These are phyloP conservation scores for Hypoxylon sp. DNA, from an alignment of 2,329 filamentous ascomycete genomes.

Conservation along the genomic window DNA sequence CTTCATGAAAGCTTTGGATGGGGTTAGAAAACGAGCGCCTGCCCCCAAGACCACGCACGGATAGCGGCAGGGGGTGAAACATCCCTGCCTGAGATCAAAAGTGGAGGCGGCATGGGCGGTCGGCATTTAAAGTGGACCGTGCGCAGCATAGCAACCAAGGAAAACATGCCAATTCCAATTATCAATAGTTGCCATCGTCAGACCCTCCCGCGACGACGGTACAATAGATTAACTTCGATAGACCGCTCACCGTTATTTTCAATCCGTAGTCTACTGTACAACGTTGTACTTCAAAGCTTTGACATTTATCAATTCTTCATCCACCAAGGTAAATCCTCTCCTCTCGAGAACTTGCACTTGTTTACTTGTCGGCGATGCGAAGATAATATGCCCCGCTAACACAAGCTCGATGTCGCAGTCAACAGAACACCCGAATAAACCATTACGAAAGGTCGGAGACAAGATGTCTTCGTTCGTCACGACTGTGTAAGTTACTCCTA, in stretches of 20 bases:
- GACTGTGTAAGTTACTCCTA: conserved; percentile 63
- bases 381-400: conserved; percentile 48
- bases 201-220: conserved; percentile 15
- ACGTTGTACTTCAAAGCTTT: conserved; percentile 9
- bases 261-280: conserved; percentile 12
- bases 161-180: conserved; percentile 44
- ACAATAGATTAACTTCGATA: conserved; percentile 16
- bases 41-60: conserved; percentile 12
- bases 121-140: conserved; percentile 36
- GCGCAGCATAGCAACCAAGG: conserved; percentile 47
- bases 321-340: neutral
- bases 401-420: conserved; percentile 45
- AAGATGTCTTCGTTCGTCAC: conserved; percentile 84
- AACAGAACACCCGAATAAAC: conserved; percentile 28
- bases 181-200: conserved; percentile 38
- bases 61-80: conserved; percentile 12
- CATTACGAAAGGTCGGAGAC: conserved; percentile 44
- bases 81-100: conserved; percentile 34
- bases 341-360: neutral
- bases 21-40: conserved; percentile 4
- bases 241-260: conserved; percentile 2
- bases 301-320: conserved; percentile 4
- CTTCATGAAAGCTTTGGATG: conserved; percentile 1
- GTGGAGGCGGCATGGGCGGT: conserved; percentile 9
- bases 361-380: conserved; percentile 7